Conservation (phyloP, 768 basidiomycete genomes). For the Leccinum subtestaceum region DNA sequence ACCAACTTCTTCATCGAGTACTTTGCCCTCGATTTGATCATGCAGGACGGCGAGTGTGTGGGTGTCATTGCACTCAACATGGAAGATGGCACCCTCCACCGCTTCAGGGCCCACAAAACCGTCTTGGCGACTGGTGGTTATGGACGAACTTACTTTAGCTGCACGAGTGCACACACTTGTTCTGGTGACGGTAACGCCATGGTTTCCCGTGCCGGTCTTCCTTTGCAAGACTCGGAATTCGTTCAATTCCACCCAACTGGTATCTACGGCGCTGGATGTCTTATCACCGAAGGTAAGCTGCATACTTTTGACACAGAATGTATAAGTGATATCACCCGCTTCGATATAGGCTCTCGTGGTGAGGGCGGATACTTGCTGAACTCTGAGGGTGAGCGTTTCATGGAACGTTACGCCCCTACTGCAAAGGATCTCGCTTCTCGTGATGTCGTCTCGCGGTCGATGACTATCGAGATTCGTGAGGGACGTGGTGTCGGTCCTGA, state of each 20-base stretch:
- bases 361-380: constrained; percentile 99
- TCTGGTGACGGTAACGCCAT: constrained; percentile 99
- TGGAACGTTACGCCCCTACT: constrained; percentile 99
- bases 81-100: constrained; percentile 98
- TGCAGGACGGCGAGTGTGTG: constrained; percentile 98
- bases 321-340: neutral
- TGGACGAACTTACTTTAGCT: constrained; percentile 96
- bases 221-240: constrained; percentile 96
- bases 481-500: constrained; percentile 98
- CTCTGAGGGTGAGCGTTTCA: constrained; percentile 98
- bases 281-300: constrained; percentile 89
- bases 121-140: constrained; percentile 98
- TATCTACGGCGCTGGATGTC: constrained; percentile 98
- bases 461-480: constrained; percentile 98
- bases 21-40: constrained; percentile 98
- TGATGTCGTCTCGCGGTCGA: constrained; percentile 98
- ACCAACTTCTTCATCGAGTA: constrained; percentile 99
- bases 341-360: constrained; percentile 81
- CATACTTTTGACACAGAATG: neutral
- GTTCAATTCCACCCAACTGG: constrained; percentile 99
- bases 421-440: constrained; percentile 99
- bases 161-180: constrained; percentile 98
- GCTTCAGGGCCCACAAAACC: constrained; percentile 98
- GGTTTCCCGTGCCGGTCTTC: constrained; percentile 94
- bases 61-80: constrained; percentile 99